Conservation (phyloP, 129 eudicot genomes). For the Lonicera japonica region DNA sequence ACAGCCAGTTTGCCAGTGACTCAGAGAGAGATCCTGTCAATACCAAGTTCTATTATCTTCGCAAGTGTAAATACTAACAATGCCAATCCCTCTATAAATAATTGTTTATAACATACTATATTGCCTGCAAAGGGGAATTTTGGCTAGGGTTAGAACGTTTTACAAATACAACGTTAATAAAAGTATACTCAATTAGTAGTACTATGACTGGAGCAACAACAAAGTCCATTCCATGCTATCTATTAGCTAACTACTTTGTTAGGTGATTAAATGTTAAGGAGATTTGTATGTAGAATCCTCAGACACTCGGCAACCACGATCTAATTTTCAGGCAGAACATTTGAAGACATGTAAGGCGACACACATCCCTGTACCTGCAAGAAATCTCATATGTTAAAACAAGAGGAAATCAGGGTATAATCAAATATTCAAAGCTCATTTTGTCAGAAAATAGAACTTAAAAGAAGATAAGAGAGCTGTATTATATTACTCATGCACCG, state of each 20-base stretch:
- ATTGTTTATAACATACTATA: background rate
- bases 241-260: background rate
- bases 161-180: background rate
- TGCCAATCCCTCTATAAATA: background rate
- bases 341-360: constrained; percentile 82
- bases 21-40: no score
- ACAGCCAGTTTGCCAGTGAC: no score
- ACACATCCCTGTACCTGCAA: constrained; percentile 76
- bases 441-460: background rate
- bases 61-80: no score
- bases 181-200: background rate
- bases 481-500: background rate
- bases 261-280: background rate
- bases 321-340: constrained; percentile 52
- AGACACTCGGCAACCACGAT: background rate
- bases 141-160: background rate
- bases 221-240: background rate
- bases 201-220: background rate
- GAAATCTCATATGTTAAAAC: constrained; percentile 8
- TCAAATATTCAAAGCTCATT: background rate
- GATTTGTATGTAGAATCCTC: background rate
- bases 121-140: background rate
- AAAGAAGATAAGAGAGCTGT: background rate
- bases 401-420: background rate
- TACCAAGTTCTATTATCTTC: no score